Conservation (phyloP, 2,329 filamentous ascomycete genomes). For the Fusarium nurragi region DNA sequence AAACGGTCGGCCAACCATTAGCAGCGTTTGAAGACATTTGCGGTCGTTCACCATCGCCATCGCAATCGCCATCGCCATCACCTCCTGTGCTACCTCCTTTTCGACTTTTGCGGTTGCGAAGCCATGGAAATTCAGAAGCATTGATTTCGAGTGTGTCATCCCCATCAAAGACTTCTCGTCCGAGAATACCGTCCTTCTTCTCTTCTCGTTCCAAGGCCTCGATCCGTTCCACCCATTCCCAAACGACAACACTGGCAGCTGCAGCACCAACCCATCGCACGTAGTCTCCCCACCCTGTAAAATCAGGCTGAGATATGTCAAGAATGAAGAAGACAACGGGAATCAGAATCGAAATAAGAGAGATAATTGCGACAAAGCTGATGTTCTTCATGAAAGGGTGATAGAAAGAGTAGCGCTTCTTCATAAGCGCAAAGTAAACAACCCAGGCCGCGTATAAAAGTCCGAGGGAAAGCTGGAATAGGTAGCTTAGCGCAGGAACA, state of each 20-base stretch:
- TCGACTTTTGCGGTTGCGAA: constrained; percentile 50
- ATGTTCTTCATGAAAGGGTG: constrained; percentile 93
- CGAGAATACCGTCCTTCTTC: constrained; percentile 91
- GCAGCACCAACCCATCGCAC: constrained; percentile 96
- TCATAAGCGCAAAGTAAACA: constrained; percentile 91
- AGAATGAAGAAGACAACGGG: constrained; percentile 93
- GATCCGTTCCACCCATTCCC: constrained; percentile 97
- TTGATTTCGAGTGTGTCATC: constrained; percentile 86
- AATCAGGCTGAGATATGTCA: constrained; percentile 84
- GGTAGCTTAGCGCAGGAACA: constrained; percentile 88
- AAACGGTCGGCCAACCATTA: constrained; percentile 45
- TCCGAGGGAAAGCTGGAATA: constrained; percentile 88
- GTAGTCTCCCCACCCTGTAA: constrained; percentile 94
- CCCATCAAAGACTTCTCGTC: constrained; percentile 90
- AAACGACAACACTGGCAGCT: constrained; percentile 94
- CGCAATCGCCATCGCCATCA: constrained; percentile 16
- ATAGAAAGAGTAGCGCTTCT: constrained; percentile 90
- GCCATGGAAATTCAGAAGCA: constrained; percentile 61
- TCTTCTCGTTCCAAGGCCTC: constrained; percentile 92
- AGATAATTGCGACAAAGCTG: constrained; percentile 79
- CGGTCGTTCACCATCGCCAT: constrained; percentile 27
- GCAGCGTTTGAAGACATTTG: constrained; percentile 24
- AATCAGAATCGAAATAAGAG: constrained; percentile 82
- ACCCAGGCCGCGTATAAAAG: constrained; percentile 93
- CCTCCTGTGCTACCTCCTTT: constrained; percentile 41